Percentiles rank a stretch among this genome's conserved stretches.
These are phyloP conservation scores for Pinguiococcus pyrenoidosus DNA, from an alignment of 108 stramenopile species.

Conservation along the genomic window DNA sequence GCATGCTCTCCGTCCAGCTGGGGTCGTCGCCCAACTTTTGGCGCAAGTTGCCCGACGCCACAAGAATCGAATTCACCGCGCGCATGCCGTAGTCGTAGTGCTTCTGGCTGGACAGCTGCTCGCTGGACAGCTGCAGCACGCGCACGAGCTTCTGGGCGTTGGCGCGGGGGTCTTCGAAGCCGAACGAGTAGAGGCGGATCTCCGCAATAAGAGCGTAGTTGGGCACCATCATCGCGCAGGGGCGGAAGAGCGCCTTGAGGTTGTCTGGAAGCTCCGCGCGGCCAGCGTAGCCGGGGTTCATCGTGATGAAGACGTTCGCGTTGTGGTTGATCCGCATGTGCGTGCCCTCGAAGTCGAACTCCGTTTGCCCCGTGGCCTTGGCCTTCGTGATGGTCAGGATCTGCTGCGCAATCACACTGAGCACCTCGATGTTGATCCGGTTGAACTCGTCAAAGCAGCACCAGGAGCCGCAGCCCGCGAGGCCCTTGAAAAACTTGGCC, in stretches of 20 bases:
- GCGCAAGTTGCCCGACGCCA: slow-evolving; percentile 48
- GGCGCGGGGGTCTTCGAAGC: slow-evolving; percentile 32
- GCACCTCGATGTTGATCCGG: slow-evolving; percentile 54
- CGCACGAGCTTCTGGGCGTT: slow-evolving; percentile 50
- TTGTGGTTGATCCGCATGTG: slow-evolving; percentile 50
- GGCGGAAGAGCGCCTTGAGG: slow-evolving; percentile 37
- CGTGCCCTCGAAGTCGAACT: slow-evolving; percentile 53
- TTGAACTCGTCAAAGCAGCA: slow-evolving; percentile 61
- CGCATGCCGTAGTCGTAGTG: slow-evolving; percentile 65
- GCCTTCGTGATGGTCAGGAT: slow-evolving; percentile 51
- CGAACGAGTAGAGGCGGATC: slow-evolving; percentile 40
- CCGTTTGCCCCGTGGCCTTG: slow-evolving; percentile 35
- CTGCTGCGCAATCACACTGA: slow-evolving; percentile 53
- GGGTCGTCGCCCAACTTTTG: slow-evolving; percentile 49
- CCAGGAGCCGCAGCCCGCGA: slow-evolving; percentile 55
- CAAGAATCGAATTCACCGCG: slow-evolving; percentile 54
- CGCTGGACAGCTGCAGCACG: slow-evolving; percentile 46
- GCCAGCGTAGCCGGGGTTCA: slow-evolving; percentile 40
- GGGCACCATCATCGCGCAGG: slow-evolving; percentile 43
- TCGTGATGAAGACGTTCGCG: slow-evolving; percentile 46
- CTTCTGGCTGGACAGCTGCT: slow-evolving; percentile 53
- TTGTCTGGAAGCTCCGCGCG: slow-evolving; percentile 36
- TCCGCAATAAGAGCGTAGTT: slow-evolving; percentile 38
- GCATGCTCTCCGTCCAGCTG: slow-evolving; percentile 42
- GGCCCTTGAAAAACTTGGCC: slow-evolving; percentile 59